phyloP scores from a whole-genome alignment of 495 filamentous ascomycete species.

The Podospora australis region DNA sequence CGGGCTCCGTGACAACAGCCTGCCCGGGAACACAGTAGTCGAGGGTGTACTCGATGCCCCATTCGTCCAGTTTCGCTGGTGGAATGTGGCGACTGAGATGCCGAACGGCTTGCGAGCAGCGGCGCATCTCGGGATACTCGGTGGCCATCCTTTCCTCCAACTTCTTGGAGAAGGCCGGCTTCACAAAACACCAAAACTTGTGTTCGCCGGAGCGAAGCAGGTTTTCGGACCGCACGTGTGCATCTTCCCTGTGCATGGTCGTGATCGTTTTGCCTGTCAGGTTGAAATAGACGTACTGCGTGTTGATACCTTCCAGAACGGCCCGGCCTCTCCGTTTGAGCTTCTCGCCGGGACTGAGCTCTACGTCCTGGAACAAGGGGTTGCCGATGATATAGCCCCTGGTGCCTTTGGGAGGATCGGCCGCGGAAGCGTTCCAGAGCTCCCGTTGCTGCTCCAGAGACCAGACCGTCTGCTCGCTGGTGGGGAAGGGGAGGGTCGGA shows the following conservation, averaged over 20 bases:
- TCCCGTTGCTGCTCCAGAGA: conserved; percentile 20
- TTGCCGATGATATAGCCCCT: conserved; percentile 29
- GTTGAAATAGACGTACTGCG: conserved; percentile 32
- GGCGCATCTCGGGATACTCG: conserved; percentile 24
- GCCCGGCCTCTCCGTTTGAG: conserved; percentile 21
- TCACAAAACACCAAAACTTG: conserved; percentile 33
- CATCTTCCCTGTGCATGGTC: conserved; percentile 30
- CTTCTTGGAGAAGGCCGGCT: conserved; percentile 18
- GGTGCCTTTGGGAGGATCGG: conserved; percentile 20
- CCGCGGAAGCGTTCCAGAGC: conserved; percentile 26
- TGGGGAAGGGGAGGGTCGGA: conserved; percentile 21
- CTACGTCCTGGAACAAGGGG: conserved; percentile 27
- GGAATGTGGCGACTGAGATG: conserved; percentile 30
- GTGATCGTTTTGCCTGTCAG: conserved; percentile 27
- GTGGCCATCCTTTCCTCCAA: conserved; percentile 21
- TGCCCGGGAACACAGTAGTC: conserved; percentile 30
- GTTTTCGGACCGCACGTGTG: conserved; percentile 30
- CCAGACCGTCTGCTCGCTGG: conserved; percentile 18
- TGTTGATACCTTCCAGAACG: conserved; percentile 27
- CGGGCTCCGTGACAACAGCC: conserved; percentile 28
- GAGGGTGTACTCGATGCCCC: conserved; percentile 30
- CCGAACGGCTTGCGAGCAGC: conserved; percentile 27
- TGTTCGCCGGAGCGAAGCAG: conserved; percentile 27
- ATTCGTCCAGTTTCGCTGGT: conserved; percentile 22
- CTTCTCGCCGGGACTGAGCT: conserved; percentile 28